phyloP scores from a whole-genome alignment of 2,329 filamentous ascomycete species.

The Hirsutella rhossiliensis region DNA sequence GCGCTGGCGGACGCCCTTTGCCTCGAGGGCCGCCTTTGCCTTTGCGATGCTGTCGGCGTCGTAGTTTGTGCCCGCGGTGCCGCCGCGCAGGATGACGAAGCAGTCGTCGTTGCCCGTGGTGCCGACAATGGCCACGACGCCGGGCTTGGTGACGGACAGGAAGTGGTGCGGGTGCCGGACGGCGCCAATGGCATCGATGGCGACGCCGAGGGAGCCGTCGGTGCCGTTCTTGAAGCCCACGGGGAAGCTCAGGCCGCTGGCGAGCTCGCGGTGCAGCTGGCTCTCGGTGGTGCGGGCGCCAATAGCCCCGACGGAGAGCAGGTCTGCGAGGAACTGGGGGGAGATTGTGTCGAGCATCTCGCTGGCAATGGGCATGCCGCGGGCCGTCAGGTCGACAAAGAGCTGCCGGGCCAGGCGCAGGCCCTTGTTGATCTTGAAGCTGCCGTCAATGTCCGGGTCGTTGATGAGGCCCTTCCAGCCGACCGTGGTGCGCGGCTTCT shows the following conservation, averaged over 20 bases:
- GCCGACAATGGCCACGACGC: constrained; percentile 86
- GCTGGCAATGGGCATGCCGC: constrained; percentile 90
- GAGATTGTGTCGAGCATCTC: constrained; percentile 99
- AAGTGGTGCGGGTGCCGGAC: constrained; percentile 92
- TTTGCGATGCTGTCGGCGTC: constrained; percentile 73
- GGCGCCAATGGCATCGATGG: constrained; percentile 90
- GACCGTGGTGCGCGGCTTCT: constrained; percentile 95
- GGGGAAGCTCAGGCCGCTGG: constrained; percentile 88
- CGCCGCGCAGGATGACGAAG: constrained; percentile 90
- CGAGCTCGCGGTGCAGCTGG: constrained; percentile 89
- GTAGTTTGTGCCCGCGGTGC: constrained; percentile 89
- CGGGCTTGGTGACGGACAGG: constrained; percentile 92
- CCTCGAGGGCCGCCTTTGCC: constrained; percentile 66
- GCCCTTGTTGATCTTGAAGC: constrained; percentile 98
- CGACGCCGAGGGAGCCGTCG: constrained; percentile 78
- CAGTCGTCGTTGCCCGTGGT: constrained; percentile 94
- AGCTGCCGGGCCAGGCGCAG: constrained; percentile 75
- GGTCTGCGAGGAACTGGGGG: constrained; percentile 88
- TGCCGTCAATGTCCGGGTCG: constrained; percentile 95
- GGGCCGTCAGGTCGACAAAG: constrained; percentile 82
- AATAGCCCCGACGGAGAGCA: constrained; percentile 83
- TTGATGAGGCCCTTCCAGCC: constrained; percentile 99
- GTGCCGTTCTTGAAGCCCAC: constrained; percentile 99
- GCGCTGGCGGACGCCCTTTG: constrained; percentile 60
- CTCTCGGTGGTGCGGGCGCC: constrained; percentile 95